Base-by-base conservation (phyloP, 2,329 filamentous ascomycete species). In the Nemania diffusa region DNA sequence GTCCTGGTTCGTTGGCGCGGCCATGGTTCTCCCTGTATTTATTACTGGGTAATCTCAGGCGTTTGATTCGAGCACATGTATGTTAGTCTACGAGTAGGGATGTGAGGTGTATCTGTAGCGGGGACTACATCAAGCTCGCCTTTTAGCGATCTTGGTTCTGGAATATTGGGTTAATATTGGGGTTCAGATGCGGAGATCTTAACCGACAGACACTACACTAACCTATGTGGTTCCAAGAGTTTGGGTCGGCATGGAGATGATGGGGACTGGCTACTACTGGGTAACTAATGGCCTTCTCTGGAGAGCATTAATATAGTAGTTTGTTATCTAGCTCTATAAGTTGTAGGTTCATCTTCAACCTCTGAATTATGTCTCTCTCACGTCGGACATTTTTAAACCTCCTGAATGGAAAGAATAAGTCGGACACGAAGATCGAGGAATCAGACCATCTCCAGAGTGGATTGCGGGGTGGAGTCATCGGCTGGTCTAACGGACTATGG, bases 381-480 rank as follows among this genome's bases (percentile, higher is more conserved):
- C 26, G 20, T 48, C 58, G 53, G 53, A 22, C 59, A 44, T 64
- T 56, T 59, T 57, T 57, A 56, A 63, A 63, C 59, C 42, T 64
- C 59, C 48, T 50, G 42, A 8, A 2, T 15, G 13, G 40, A n/a
- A n/a, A 44, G 40, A 44, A 8, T n/a, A 44, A n/a, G 17, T 9
- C 7, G n/a, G 3, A 15, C 17, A 44, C 7, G 24, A 42, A 2
- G 20, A 26, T 26, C 24, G 9, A 13, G 27, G 27, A 44, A 44
- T 65, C 51, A 48, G 34, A 40, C 53, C 53, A 53, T 52, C 29
- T 32, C 9, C 22, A 3, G 8, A 20, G 40, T 60, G 56, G 50
- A 59, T 44, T 22, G 7, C 27, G 22, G n/a, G 26, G 65, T 34
- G 61, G 65, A 62, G 65, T 52, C n/a, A 32, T 57, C 65, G 65